Percentiles rank a stretch among this genome's conserved stretches.
Conservation (phyloP, 208 protist species). For the Herpetomonas samuelpessoai region DNA sequence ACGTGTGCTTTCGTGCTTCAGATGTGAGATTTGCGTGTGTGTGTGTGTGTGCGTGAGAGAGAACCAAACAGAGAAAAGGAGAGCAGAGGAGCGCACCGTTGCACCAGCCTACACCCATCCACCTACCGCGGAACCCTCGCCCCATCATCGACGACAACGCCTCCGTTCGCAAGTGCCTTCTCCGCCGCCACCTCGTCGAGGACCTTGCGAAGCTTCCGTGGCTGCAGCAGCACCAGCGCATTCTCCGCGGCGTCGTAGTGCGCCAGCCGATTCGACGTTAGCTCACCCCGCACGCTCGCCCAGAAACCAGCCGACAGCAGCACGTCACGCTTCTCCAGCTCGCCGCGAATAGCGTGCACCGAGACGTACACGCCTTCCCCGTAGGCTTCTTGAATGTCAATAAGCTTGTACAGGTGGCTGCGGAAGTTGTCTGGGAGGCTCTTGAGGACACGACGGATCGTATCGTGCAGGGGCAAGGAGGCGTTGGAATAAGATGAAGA, state of each 20-base stretch:
- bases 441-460: constrained; percentile 70
- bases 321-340: constrained; percentile 53
- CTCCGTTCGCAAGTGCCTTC: constrained; percentile 22
- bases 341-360: constrained; percentile 44
- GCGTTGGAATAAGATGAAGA: neutral
- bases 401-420: constrained; percentile 54
- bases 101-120: neutral
- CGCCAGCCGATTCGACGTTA: constrained; percentile 82
- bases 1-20: no score
- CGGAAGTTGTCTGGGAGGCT: constrained; percentile 67
- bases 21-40: no score
- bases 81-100: no score
- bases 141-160: neutral
- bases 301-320: constrained; percentile 71
- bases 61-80: no score
- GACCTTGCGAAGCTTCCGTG: constrained; percentile 41
- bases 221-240: constrained; percentile 70
- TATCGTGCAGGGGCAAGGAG: constrained; percentile 67
- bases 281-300: constrained; percentile 66
- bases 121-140: constrained; percentile 1
- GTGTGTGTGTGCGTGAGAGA: no score
- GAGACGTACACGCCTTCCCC: constrained; percentile 66
- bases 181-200: constrained; percentile 65
- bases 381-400: constrained; percentile 55
- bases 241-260: constrained; percentile 73